Base-by-base conservation (phyloP, 257 asterid genomes). In the Lithospermum erythrorhizon region DNA sequence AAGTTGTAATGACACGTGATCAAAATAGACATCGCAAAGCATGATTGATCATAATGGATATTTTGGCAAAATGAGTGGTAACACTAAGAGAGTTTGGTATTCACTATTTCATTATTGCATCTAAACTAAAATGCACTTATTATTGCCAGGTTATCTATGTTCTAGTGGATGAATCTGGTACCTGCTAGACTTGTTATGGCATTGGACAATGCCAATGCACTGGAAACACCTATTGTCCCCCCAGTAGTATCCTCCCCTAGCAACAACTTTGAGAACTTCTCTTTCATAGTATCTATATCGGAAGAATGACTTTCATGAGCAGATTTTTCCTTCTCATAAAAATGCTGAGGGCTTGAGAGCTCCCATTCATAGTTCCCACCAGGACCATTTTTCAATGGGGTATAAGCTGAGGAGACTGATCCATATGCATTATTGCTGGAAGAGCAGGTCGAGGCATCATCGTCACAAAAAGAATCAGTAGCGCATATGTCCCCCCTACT, bases 191-290 rank as follows among this genome's bases (percentile, higher is more conserved):
- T 85, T 8, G 77, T 73, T 57, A 90, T 87, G 69, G 88, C 89
- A 70, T 90, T 83, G 15, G 97, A 90, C 63, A 90, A 73, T 17
- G 96, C 87, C 24, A 82, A 71, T 32, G 97, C 94, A 0, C 95
- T 57, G 47, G 94, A 80, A 37, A 79, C 52, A 13, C 97, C 97
- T 60, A 72, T 77, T 45, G 71, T 58, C 9, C 97, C 96, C 17
- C 97, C 95, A 0, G 95, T 81, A 62, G 77, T 25, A 67, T 90
- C 97, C 72, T 87, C 97, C 23, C 97, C 97, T 1, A 90, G 85
- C 68, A 90, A 65, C 62, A 90, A 72, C 75, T 80, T 83, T 9
- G 96, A 84, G 37, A 90, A 90, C 63, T 80, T 90, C 63, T 84
- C 96, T 69, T 82, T 90, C 94, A 90, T 83, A 1, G 79, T 62